phyloP scores from a whole-genome alignment of 148 eudicot genomes.

The Limonium bicolor region DNA sequence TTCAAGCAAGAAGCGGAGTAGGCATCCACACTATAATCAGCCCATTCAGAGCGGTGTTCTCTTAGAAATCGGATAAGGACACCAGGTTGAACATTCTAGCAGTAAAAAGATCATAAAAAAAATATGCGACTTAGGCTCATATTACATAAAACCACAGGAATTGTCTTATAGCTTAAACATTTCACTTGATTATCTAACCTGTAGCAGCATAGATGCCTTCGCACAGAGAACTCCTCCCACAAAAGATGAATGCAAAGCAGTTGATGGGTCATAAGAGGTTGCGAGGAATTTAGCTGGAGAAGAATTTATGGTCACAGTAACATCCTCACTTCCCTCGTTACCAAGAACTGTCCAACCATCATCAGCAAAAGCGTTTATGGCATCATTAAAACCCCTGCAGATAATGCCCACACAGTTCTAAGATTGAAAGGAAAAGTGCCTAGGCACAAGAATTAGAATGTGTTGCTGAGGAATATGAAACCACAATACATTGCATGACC shows the following conservation, averaged over 20 bases:
- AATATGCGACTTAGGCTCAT: too few species aligned
- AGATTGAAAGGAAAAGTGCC: too few species aligned
- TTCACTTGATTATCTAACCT: constrained; percentile 28
- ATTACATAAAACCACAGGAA: too few species aligned
- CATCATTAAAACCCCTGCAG: constrained; percentile 56
- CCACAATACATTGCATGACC: too few species aligned
- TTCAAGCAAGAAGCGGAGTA: constrained; percentile 46
- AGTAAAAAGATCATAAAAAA: too few species aligned
- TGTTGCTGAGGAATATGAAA: too few species aligned
- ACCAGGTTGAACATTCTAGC: constrained; percentile 54
- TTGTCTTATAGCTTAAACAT: too few species aligned
- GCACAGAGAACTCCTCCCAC: constrained; percentile 49
- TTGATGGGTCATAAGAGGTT: constrained; percentile 20
- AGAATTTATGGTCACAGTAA: constrained; percentile 38
- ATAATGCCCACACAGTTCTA: not conserved
- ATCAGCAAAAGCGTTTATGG: constrained; percentile 46
- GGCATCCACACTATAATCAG: constrained; percentile 44
- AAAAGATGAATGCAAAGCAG: constrained; percentile 25
- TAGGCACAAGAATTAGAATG: too few species aligned
- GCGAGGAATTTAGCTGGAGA: constrained; percentile 30
- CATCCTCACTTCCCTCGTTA: constrained; percentile 47
- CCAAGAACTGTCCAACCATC: constrained; percentile 45
- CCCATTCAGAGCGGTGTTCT: constrained; percentile 64
- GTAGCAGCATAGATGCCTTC: constrained; percentile 54
- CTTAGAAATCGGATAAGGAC: constrained; percentile 43